A percentile compares a stretch with the other conserved stretches of the same genome.
These are phyloP conservation scores for Thalassiosira livingstoniorum DNA, from an alignment of 352 stramenopile genomes.

Conservation along the genomic window DNA sequence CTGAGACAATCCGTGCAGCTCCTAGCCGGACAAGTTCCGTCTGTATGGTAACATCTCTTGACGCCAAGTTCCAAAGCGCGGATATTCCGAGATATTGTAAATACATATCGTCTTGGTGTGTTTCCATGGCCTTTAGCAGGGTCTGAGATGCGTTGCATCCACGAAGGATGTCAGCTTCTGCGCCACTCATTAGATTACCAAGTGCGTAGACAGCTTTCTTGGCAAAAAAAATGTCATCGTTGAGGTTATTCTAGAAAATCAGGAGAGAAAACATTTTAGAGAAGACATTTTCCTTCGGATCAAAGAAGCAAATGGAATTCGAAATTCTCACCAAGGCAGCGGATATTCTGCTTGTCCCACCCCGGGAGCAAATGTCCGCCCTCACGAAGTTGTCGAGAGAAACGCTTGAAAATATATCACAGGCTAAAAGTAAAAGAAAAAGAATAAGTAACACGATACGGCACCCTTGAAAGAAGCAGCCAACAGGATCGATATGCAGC, in stretches of 20 bases:
- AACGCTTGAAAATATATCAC: slow-evolving; percentile 39
- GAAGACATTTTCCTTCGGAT: too few species aligned
- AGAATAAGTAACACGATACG: not conserved
- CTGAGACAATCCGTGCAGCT: slow-evolving; percentile 24
- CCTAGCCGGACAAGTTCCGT: slow-evolving; percentile 36
- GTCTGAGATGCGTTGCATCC: slow-evolving; percentile 23
- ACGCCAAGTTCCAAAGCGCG: slow-evolving; percentile 37
- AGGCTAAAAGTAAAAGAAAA: slow-evolving; percentile 3
- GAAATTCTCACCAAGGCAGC: too few species aligned
- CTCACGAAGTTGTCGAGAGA: slow-evolving; percentile 42
- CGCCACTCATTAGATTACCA: slow-evolving; percentile 49
- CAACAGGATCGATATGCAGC: not conserved
- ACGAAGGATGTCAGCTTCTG: slow-evolving; percentile 41
- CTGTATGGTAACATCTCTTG: slow-evolving; percentile 39
- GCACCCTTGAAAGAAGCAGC: not conserved
- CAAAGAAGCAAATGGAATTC: too few species aligned
- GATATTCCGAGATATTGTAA: slow-evolving; percentile 36
- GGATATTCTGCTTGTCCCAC: slow-evolving; percentile 44
- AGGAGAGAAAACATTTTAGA: too few species aligned
- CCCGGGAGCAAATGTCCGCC: slow-evolving; percentile 32
- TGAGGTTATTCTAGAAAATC: too few species aligned
- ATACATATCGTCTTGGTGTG: slow-evolving; percentile 19
- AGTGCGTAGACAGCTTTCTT: slow-evolving; percentile 46
- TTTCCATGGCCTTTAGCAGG: slow-evolving; percentile 23
- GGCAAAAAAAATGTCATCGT: slow-evolving; percentile 23